These are phyloP conservation scores for Chaetomium sp. DNA, from an alignment of 2,329 filamentous ascomycete genomes.

Conservation along the genomic window DNA sequence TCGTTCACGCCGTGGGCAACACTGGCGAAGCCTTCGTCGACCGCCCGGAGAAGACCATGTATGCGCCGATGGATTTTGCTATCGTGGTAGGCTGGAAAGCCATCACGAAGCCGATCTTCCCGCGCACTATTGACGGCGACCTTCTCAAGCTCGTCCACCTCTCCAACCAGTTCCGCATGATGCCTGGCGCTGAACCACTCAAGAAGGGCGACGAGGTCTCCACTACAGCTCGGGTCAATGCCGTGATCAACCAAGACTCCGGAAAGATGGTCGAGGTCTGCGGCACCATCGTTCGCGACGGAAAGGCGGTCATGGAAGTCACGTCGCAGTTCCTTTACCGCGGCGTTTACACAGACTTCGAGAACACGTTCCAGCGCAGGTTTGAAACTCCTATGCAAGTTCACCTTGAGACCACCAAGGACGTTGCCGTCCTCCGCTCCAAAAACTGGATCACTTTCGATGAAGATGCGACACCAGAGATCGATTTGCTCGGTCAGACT, in stretches of 20 bases:
- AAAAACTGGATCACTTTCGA: conserved; percentile 98
- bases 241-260: conserved; percentile 95
- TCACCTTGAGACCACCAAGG: conserved; percentile 82
- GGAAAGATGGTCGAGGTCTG: conserved; percentile 99
- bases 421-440: conserved; percentile 88
- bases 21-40: conserved; percentile 97
- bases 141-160: conserved; percentile 94
- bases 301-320: conserved; percentile 91
- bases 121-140: conserved; percentile 92
- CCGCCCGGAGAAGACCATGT: conserved; percentile 88
- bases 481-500: conserved; percentile 88
- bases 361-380: conserved; percentile 99
- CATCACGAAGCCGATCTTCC: conserved; percentile 99
- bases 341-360: conserved; percentile 86
- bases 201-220: conserved; percentile 94
- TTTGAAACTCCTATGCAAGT: conserved; percentile 93
- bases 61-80: conserved; percentile 97
- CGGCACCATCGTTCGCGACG: conserved; percentile 86
- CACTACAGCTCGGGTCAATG: conserved; percentile 94
- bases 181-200: conserved; percentile 89
- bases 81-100: conserved; percentile 99
- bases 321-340: conserved; percentile 98
- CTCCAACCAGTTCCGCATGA: conserved; percentile 97
- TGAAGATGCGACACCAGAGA: conserved; percentile 61
- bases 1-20: conserved; percentile 98